Base-by-base conservation (phyloP, 495 filamentous ascomycete genomes). In the Neurospora tetraspora region DNA sequence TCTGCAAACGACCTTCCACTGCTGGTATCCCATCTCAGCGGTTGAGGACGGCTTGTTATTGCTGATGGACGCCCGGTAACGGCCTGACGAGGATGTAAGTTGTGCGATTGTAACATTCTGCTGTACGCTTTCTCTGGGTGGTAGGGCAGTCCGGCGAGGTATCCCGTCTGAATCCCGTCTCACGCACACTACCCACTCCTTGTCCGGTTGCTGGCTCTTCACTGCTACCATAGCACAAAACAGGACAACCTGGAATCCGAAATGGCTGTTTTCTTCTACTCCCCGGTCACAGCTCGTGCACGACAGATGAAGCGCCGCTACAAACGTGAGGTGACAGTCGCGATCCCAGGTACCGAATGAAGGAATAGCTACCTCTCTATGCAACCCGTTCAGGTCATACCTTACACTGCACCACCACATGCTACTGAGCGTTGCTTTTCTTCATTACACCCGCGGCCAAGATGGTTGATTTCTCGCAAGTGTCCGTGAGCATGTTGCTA, bases 301-400 rank as follows among this genome's bases (percentile, higher is more conserved):
- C 39, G 38, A 69, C 59, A 45, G 61, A 39, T 72, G 71, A 45
- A 37, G 65, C 68, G 71, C 65, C 45, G 38, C 71, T 73, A 34
- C 31, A 31, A 4, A 31, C 68, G 1, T 65, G 53, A 65, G 53
- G 27, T 65, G 53, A 65, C 53, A 69, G 71, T 73, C 16, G 68
- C 65, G 47, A 70, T 70, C 42, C 71, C 71, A 70, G 71, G 71
- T 70, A 70, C 71, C 71, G 40, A 45, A 72, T 27, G 20, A 59
- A 59, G 47, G 20, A 59, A 4, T 34, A 65, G 53, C 14, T 18
- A 65, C 53, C 53, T 31, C 27, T 65, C 53, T 14, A 65, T 65
- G 53, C 27, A 61, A 61, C 23, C 53, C 53, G 23, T 61, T 61
- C 53, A 65, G 53, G 47, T 18, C 10, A 34, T 31, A 34, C 27